Percentiles rank a stretch among this genome's conserved stretches.
Conservation (phyloP, 768 basidiomycete species). For the Cytidiella melzeri region DNA sequence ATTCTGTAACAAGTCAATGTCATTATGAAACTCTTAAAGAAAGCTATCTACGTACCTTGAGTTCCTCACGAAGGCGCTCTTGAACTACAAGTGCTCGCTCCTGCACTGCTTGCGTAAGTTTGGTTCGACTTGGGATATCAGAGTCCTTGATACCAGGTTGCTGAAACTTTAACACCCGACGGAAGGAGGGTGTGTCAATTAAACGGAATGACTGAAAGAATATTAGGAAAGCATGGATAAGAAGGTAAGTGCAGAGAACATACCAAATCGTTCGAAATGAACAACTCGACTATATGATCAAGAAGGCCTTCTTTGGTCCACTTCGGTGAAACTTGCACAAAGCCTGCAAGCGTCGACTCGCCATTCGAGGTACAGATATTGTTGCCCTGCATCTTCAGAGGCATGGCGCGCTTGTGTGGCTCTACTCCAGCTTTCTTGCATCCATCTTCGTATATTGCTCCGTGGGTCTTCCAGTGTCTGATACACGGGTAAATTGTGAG, state of each 20-base stretch:
- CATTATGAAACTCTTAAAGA: background rate
- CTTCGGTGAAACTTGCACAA: background rate
- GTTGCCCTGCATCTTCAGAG: background rate
- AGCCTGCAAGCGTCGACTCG: background rate
- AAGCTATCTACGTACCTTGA: background rate
- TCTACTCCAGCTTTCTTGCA: background rate
- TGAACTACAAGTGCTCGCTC: background rate
- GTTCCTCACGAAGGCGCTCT: background rate
- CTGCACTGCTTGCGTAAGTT: slow-evolving; percentile 3
- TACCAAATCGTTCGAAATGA: slow-evolving; percentile 5
- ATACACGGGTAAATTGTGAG: too few relatives aligned
- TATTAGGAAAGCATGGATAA: slow-evolving; percentile 1
- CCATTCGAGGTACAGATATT: too few relatives aligned
- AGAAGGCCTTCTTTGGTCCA: slow-evolving; percentile 5
- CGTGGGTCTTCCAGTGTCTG: slow-evolving; percentile 7
- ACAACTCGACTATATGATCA: slow-evolving; percentile 4
- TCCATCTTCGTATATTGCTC: background rate
- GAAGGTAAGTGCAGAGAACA: background rate
- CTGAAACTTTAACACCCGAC: slow-evolving; percentile 5
- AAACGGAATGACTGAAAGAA: slow-evolving; percentile 1
- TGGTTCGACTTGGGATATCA: slow-evolving; percentile 9
- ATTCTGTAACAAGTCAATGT: too few relatives aligned
- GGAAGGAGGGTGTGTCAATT: background rate
- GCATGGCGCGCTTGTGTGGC: background rate
- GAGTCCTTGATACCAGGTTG: slow-evolving; percentile 7